These are phyloP conservation scores for Scutellaria barbata DNA, from an alignment of 257 asterid species.

Conservation along the genomic window DNA sequence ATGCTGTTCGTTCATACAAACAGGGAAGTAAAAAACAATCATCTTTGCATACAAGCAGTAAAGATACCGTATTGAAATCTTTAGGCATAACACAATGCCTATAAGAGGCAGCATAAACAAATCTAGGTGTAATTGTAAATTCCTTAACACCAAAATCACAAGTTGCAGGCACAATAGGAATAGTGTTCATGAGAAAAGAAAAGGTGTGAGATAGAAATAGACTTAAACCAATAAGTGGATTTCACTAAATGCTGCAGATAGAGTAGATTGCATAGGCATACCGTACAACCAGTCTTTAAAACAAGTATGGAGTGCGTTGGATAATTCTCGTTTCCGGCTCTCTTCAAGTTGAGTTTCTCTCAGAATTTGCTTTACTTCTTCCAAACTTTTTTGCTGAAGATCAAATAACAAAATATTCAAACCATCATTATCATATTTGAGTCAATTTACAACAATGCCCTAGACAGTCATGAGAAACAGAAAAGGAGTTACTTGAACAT, in stretches of 20 bases:
- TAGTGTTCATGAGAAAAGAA: not conserved
- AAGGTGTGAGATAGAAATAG: not conserved
- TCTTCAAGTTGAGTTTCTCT: conserved; percentile 79
- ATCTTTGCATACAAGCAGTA: conserved; percentile 6
- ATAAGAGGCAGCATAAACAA: not conserved
- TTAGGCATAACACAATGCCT: conserved; percentile 15
- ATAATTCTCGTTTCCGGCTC: conserved; percentile 75
- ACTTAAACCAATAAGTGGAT: not conserved
- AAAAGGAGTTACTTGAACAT: conserved; percentile 34
- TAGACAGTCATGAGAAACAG: conserved; percentile 5
- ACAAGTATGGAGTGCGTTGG: conserved; percentile 68
- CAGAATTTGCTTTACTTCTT: conserved; percentile 69
- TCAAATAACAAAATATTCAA: conserved; percentile 28
- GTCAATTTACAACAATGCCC: not conserved
- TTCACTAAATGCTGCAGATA: not conserved
- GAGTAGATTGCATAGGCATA: conserved; percentile 28
- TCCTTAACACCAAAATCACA: not conserved
- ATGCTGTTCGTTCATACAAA: conserved; percentile 57
- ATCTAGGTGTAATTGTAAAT: not conserved
- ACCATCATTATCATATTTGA: conserved; percentile 21
- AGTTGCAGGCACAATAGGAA: too few relatives aligned
- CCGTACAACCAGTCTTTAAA: conserved; percentile 90
- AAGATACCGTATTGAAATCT: not conserved
- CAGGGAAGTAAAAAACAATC: conserved; percentile 2
- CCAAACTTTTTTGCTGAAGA: conserved; percentile 66